Conservation (phyloP, 148 eudicot species). For the Rhododendron vialii region DNA sequence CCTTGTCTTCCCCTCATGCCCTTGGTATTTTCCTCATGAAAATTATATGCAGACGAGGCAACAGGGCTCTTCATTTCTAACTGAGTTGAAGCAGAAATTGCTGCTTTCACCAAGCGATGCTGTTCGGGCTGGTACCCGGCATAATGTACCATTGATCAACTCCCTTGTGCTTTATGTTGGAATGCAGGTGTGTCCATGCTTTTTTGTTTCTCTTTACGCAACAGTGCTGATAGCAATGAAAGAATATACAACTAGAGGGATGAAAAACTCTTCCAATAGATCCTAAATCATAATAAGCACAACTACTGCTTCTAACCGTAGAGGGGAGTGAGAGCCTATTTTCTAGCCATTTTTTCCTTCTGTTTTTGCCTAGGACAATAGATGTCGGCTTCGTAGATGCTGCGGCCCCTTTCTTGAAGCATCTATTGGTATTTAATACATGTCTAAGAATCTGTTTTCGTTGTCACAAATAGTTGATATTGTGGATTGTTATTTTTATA, state of each 20-base stretch:
- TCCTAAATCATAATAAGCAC: neutral
- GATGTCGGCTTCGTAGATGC: neutral
- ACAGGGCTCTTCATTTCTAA: slow-evolving; percentile 62
- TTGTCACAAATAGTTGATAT: neutral
- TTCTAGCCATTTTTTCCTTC: neutral
- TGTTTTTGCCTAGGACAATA: neutral
- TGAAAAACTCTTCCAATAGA: neutral
- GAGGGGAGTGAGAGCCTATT: neutral
- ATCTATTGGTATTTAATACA: neutral
- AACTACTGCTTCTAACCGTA: neutral
- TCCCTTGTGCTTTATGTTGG: slow-evolving; percentile 96
- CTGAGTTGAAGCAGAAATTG: slow-evolving; percentile 75
- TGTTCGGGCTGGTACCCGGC: slow-evolving; percentile 75
- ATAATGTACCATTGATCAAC: slow-evolving; percentile 91
- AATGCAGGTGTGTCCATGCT: slow-evolving; percentile 54
- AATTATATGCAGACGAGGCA: slow-evolving; percentile 57
- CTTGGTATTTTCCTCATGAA: neutral
- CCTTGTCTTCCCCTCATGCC: neutral
- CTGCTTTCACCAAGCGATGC: slow-evolving; percentile 68
- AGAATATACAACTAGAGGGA: neutral
- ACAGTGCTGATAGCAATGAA: neutral
- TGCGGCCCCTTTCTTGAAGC: neutral
- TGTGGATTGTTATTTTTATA: neutral
- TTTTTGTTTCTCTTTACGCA: slow-evolving; percentile 1
- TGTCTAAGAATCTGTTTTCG: neutral